Base-by-base conservation (phyloP, 192 early-diverging fungal species). In the Entophlyctis helioformis region DNA sequence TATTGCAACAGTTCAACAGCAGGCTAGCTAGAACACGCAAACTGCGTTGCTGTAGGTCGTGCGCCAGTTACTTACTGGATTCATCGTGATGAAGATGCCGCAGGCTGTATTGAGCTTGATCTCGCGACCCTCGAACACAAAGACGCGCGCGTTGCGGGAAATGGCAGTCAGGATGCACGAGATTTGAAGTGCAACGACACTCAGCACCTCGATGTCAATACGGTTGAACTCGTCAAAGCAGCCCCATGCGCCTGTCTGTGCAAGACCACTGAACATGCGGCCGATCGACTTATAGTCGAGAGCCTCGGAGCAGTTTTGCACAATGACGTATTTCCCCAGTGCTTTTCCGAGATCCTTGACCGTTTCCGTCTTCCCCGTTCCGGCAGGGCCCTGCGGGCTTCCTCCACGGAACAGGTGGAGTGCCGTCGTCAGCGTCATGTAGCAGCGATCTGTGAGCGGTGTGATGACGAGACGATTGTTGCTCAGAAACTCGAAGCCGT, bases 171-270 rank as follows among this genome's bases (percentile, higher is more conserved):
- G 51, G 42, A 76, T 78, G 35, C 53, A 67, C 18, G 67, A 72
- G 16, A 78, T 66, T 47, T 78, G 74, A 27, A 71, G 51, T 4
- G 74, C 74, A 23, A 78, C 71, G 36, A 78, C 74, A 58, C 52
- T 57, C 10, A 78, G 50, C 11, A 78, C 74, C 50, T 78, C 74
- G 64, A 78, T 78, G 47, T 78, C 70, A 50, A 78, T 78, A 21
- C 74, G 60, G 42, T 78, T 78, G 57, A 78, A 78, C 51, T 78
- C 74, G 49, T 78, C 74, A 45, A 78, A 78, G 44, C 72, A 74
- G n/a, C 74, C 70, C 74, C 74, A 78, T 19, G 74, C 74, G 19
- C 74, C 74, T 15, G 72, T 72, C 56, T 78, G 74, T 5, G 68
- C 58, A 16, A 78, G 58, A 39, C 74, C 74, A 23, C 68, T 66